Conservation (phyloP, 2,329 filamentous ascomycete genomes). For the Clarireedia paspali region DNA sequence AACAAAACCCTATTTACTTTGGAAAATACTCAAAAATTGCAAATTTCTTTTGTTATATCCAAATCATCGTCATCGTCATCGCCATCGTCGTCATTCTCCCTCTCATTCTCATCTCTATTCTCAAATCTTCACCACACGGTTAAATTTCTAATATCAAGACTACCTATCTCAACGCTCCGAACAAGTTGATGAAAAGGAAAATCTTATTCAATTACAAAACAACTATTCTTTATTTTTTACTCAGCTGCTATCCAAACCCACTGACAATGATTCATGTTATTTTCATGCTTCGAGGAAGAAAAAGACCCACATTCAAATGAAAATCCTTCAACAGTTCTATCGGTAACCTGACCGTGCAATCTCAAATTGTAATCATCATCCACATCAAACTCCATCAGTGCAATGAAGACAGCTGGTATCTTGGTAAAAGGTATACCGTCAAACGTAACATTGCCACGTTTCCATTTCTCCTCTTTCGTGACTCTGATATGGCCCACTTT, state of each 20-base stretch:
- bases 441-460: not conserved
- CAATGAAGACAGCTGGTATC: not conserved
- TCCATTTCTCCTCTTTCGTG: not conserved
- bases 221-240: not conserved
- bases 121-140: too few species aligned
- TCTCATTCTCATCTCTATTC: too few species aligned
- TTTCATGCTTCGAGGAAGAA: not conserved
- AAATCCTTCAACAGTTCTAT: not conserved
- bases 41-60: too few species aligned
- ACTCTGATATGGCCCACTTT: not conserved
- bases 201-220: too few species aligned
- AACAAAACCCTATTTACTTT: too few species aligned
- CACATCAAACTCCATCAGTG: not conserved
- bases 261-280: not conserved
- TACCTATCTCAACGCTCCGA: too few species aligned
- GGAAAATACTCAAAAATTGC: too few species aligned
- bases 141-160: too few species aligned
- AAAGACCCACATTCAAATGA: not conserved
- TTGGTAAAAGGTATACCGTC: not conserved
- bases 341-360: not conserved
- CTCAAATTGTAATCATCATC: not conserved
- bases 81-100: too few species aligned
- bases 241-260: not conserved
- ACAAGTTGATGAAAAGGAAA: too few species aligned
- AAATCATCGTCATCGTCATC: too few species aligned